A percentile compares a stretch with the other conserved stretches of the same genome.
phyloP scores from a whole-genome alignment of 139 green algal species.

The Gonium pectorale region DNA sequence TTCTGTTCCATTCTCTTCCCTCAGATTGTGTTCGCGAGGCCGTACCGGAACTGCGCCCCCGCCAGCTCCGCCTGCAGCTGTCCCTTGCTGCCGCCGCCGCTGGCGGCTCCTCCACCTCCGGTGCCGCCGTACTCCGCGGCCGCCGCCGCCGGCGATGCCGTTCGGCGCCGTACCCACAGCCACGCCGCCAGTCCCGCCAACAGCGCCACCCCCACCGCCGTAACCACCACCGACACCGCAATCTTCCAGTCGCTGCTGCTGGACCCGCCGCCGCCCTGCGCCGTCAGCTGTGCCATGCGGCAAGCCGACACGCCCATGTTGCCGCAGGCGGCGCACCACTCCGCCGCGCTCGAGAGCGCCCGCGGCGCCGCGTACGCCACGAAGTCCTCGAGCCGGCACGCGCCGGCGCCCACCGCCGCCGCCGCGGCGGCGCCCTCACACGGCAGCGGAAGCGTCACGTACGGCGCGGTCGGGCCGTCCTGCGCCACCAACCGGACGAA shows the following conservation, averaged over 20 bases:
- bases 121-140: too few species aligned
- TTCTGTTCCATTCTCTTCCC: too few species aligned
- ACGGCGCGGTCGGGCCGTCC: constrained; percentile 42
- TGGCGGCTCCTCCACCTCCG: too few species aligned
- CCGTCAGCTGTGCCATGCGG: neutral
- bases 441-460: constrained; percentile 21
- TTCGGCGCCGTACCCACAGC: neutral
- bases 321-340: constrained; percentile 29
- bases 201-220: constrained; percentile 6
- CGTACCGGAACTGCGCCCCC: too few species aligned
- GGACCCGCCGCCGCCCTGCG: neutral
- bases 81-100: too few species aligned
- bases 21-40: too few species aligned
- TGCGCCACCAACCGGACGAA: constrained; percentile 60
- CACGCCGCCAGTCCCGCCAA: neutral
- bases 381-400: constrained; percentile 21
- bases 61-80: too few species aligned
- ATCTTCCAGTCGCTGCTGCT: neutral
- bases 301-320: neutral
- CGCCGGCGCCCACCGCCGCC: neutral
- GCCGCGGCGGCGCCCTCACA: neutral
- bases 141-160: too few species aligned
- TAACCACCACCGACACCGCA: constrained; percentile 27
- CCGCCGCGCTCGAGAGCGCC: neutral
- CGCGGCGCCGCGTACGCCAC: neutral